Evolutionary conservation across 1,284 basidiomycete genomes (phyloP).

Genomic region (Amylostereum areolatum): DNA sequence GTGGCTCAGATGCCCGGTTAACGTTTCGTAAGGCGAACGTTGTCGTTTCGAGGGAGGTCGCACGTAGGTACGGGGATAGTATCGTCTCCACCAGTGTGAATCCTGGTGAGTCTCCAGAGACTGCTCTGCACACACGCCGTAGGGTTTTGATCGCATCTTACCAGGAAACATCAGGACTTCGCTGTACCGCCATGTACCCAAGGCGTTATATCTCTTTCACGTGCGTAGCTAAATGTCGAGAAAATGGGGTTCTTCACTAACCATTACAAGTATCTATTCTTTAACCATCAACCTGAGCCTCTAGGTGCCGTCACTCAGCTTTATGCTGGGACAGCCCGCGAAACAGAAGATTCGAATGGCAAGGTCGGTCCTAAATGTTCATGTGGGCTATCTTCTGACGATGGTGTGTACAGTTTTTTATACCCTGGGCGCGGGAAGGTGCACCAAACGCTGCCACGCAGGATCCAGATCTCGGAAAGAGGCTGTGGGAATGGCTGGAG

Average conservation of each 20-base stretch:
- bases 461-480: constrained; percentile 21
- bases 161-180: constrained; percentile 2
- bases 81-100: constrained; percentile 12
- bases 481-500: not conserved
- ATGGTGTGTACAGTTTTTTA: constrained; percentile 22
- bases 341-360: constrained; percentile 37
- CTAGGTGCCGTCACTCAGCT: constrained; percentile 46
- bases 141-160: constrained; percentile 3
- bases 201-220: not conserved
- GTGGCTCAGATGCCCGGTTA: not conserved
- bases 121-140: constrained; percentile 20
- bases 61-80: constrained; percentile 14
- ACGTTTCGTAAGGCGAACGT: constrained; percentile 28
- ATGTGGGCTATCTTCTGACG: not conserved
- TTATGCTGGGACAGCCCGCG: constrained; percentile 41
- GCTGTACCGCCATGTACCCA: constrained; percentile 4
- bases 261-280: no score
- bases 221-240: not conserved
- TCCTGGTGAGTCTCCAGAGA: constrained; percentile 17
- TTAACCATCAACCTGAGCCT: constrained; percentile 16
- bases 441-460: constrained; percentile 13
- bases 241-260: constrained; percentile 12
- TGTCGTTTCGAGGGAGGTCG: constrained; percentile 28
- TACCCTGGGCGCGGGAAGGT: constrained; percentile 30
- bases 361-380: constrained; percentile 27